Evolutionary conservation across 805 yeast species (phyloP).

Genomic region (Suhomyces sp.): DNA sequence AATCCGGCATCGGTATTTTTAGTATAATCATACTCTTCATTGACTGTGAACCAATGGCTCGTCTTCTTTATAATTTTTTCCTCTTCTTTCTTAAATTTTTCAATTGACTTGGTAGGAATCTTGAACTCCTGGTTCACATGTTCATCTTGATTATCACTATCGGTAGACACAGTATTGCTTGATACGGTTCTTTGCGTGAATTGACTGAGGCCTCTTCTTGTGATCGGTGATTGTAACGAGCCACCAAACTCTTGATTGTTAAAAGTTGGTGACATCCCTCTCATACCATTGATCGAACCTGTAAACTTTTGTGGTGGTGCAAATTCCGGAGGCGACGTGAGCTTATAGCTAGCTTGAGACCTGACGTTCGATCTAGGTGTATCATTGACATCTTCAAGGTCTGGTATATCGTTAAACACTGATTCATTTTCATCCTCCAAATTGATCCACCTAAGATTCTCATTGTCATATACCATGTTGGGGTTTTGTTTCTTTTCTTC

Average conservation of each 20-base stretch:
- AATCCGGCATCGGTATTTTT: constrained; percentile 12
- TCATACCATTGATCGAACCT: background rate
- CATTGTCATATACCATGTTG: constrained; percentile 60
- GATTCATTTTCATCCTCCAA: constrained; percentile 34
- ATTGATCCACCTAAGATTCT: constrained; percentile 59
- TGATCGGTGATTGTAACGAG: constrained; percentile 10
- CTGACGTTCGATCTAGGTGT: constrained; percentile 1
- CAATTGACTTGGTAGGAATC: constrained; percentile 26
- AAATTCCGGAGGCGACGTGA: constrained; percentile 7
- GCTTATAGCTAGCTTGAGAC: background rate
- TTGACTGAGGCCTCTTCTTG: constrained; percentile 32
- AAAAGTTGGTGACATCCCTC: no score
- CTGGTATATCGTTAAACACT: constrained; percentile 53
- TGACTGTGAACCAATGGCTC: constrained; percentile 37
- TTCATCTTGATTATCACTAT: constrained; percentile 11
- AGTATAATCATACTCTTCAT: constrained; percentile 22
- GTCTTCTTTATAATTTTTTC: constrained; percentile 32
- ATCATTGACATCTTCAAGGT: constrained; percentile 25
- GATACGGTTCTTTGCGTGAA: constrained; percentile 40
- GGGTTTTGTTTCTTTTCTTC: constrained; percentile 24
- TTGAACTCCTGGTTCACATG: constrained; percentile 25
- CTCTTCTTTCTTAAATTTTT: constrained; percentile 37
- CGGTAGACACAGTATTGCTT: constrained; percentile 21
- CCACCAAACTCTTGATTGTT: background rate
- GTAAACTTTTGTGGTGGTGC: constrained; percentile 2